Conservation (phyloP, 371 early-diverging fungal genomes). For the Mucor saturninus region DNA sequence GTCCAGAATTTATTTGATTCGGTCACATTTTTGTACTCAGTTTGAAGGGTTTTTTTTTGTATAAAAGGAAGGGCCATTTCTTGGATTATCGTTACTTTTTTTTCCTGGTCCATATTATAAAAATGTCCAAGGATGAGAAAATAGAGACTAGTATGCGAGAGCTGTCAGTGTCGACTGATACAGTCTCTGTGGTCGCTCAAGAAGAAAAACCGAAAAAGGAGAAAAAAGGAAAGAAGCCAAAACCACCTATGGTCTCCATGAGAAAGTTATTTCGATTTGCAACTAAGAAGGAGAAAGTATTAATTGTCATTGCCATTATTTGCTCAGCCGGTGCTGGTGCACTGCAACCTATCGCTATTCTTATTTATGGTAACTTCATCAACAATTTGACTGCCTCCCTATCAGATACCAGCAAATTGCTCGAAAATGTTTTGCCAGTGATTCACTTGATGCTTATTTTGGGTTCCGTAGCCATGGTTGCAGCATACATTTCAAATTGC, state of each 20-base stretch:
- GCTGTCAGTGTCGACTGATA: neutral
- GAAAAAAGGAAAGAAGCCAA: conserved; percentile 26
- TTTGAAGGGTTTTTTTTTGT: neutral
- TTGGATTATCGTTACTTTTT: neutral
- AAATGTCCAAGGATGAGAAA: neutral
- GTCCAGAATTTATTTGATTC: too few species aligned
- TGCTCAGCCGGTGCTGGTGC: conserved; percentile 43
- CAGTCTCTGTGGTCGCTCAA: neutral
- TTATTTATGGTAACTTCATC: conserved; percentile 45
- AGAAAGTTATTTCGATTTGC: conserved; percentile 45
- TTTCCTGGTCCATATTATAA: neutral
- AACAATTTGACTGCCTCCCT: conserved; percentile 16
- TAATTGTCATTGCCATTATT: conserved; percentile 32
- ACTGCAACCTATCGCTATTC: conserved; percentile 43
- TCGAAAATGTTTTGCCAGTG: conserved; percentile 25
- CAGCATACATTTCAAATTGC: conserved; percentile 38
- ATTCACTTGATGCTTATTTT: conserved; percentile 49
- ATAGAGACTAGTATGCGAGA: neutral
- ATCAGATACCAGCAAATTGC: conserved; percentile 11
- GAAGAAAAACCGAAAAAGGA: neutral
- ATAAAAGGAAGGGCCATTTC: neutral
- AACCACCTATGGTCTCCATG: conserved; percentile 33
- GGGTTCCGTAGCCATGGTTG: conserved; percentile 39
- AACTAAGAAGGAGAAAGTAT: conserved; percentile 26
- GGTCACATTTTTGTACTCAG: neutral